Evolutionary conservation across 2,329 filamentous ascomycete genomes (phyloP).

Genomic region (Alternaria dauci): DNA sequence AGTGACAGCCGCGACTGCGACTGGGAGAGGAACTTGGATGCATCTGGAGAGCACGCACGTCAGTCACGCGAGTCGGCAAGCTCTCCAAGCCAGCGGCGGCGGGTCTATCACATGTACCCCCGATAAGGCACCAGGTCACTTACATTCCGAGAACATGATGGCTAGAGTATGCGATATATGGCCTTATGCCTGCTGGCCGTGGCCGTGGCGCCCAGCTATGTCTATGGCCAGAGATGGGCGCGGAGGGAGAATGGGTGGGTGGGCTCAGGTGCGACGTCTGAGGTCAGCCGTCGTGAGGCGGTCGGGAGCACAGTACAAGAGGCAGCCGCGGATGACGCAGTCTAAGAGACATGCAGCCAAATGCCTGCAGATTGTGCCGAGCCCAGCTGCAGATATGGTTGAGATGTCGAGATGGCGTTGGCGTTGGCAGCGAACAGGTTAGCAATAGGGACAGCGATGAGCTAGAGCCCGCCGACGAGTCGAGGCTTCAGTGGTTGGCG

Average conservation of each 20-base stretch:
- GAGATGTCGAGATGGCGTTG: background rate
- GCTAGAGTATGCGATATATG: constrained; percentile 19
- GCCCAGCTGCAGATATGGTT: background rate
- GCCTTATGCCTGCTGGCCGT: constrained; percentile 31
- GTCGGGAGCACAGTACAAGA: constrained; percentile 32
- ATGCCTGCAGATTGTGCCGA: constrained; percentile 15
- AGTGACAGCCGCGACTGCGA: constrained; percentile 89
- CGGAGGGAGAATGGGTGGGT: constrained; percentile 19
- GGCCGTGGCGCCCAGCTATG: constrained; percentile 24
- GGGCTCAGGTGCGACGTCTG: constrained; percentile 28
- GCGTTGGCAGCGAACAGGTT: constrained; percentile 6
- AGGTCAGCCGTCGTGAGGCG: constrained; percentile 43
- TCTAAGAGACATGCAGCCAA: constrained; percentile 39
- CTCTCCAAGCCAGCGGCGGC: constrained; percentile 38
- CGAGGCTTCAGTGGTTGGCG: constrained; percentile 13
- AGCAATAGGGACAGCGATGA: constrained; percentile 14
- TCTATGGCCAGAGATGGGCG: constrained; percentile 36
- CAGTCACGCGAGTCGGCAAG: constrained; percentile 53
- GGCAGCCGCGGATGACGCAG: constrained; percentile 45
- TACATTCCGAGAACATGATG: constrained; percentile 89
- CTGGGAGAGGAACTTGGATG: constrained; percentile 96
- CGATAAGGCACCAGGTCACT: constrained; percentile 54
- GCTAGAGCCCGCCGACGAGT: constrained; percentile 13
- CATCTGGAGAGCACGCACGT: constrained; percentile 69
- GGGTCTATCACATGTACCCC: constrained; percentile 42